A percentile compares a stretch with the other conserved stretches of the same genome.
These are phyloP conservation scores for Jatropha curcas DNA, from an alignment of 345 rosid species.

Conservation along the genomic window DNA sequence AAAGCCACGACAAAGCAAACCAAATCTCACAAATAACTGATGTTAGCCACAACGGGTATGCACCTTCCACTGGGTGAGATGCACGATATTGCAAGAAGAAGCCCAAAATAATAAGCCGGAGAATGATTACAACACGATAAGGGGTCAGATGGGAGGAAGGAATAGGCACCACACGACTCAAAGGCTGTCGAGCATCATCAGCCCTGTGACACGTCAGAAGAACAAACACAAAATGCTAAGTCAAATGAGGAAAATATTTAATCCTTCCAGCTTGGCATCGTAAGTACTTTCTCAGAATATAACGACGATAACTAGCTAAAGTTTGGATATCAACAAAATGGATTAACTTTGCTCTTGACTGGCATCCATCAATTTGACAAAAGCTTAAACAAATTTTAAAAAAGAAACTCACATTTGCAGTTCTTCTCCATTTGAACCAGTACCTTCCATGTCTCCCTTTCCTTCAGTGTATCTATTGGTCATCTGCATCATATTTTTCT, in stretches of 20 bases:
- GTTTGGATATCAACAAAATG: background rate
- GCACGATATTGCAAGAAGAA: constrained; percentile 93
- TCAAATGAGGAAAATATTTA: background rate
- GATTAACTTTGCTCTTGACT: background rate
- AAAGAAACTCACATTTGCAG: constrained; percentile 74
- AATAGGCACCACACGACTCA: constrained; percentile 88
- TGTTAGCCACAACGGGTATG: constrained; percentile 90
- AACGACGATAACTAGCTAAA: background rate
- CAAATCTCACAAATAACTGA: constrained; percentile 99
- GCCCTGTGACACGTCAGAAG: constrained; percentile 55
- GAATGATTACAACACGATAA: constrained; percentile 79
- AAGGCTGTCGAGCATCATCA: constrained; percentile 89
- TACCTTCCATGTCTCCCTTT: constrained; percentile 94
- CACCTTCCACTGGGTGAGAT: constrained; percentile 96
- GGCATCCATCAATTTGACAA: background rate
- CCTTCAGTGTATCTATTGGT: constrained; percentile 70
- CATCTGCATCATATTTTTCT: constrained; percentile 74
- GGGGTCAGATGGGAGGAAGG: constrained; percentile 82
- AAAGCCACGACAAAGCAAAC: constrained; percentile 99
- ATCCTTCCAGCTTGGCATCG: background rate
- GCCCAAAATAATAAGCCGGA: constrained; percentile 96
- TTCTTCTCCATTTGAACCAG: constrained; percentile 98
- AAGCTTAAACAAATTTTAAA: background rate
- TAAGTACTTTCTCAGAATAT: background rate
- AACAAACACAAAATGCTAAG: background rate